Evolutionary conservation across 352 stramenopile species (phyloP), one percentile per base, ranked within the genome.

Genomic region (Labyrinthula sp.): DNA sequence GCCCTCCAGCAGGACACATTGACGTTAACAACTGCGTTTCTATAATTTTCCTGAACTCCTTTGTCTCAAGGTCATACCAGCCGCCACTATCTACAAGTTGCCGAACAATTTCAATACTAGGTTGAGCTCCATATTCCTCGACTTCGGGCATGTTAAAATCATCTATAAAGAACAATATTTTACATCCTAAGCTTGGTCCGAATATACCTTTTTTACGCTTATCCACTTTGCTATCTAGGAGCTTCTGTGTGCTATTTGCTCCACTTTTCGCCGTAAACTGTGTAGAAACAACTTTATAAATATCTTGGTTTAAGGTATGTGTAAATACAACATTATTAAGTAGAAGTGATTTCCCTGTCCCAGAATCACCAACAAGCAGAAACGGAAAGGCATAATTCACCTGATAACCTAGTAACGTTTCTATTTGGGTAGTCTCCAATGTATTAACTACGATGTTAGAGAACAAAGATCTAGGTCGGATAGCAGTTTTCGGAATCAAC

Each of bases 81-180:
- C 82, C 82, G 33, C 66, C 73, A 55, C 93, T 79, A 58, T 91
- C 78, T 38, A 91, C 89, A 74, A 77, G 92, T 62, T 94, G 82
- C 0, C 82, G 68, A 26, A 94, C 35, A 15, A 94, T 82, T 56
- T 94, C 82, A 40, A 94, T 89, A 5, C 82, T 78, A 4, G 82
- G 82, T 61, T 94, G 82, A 0, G 82, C 82, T 37, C 86, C 85
- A 46, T 85, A 91, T 48, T 86, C 72, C 52, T 93, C 81, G 26
- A 79, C 71, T 50, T 91, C 87, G 1, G 82, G 82, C 82, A 93
- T 93, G 58, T 93, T 93, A 3, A 93, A 56, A 47, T 93, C 82
- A 58, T 93, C 82, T 10, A 93, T 72, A 54, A 92, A 87, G 24
- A 92, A 68, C 37, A 92, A 74, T 29, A 81, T 87, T 30, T 75